Conservation (phyloP, 768 basidiomycete species). For the Cyclocybe aegerita region DNA sequence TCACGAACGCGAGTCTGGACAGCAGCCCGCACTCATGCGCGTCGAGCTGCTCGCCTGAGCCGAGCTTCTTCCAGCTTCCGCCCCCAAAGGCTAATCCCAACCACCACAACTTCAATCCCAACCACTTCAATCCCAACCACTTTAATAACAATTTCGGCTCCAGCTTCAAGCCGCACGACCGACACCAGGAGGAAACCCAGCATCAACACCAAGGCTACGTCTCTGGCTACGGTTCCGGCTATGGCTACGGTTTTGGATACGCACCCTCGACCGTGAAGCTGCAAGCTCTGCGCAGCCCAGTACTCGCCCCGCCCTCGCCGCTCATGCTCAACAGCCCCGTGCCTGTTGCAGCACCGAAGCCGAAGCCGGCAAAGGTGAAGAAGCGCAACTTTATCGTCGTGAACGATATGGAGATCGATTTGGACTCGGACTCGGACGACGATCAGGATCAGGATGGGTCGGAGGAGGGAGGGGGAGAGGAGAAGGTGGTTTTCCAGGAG, state of each 20-base stretch:
- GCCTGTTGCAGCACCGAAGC: neutral
- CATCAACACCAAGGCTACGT: too few relatives aligned
- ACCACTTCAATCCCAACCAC: too few relatives aligned
- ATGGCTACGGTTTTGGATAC: too few relatives aligned
- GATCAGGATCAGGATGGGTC: slow-evolving; percentile 12
- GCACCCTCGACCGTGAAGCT: too few relatives aligned
- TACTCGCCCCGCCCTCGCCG: neutral
- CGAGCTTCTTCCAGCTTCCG: slow-evolving; percentile 28
- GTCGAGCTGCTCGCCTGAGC: slow-evolving; percentile 31
- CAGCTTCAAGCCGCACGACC: too few relatives aligned
- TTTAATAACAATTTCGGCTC: too few relatives aligned
- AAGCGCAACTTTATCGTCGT: slow-evolving; percentile 36
- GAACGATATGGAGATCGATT: slow-evolving; percentile 39
- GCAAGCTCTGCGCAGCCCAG: neutral
- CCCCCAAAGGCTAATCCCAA: slow-evolving; percentile 2
- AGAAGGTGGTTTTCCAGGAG: neutral
- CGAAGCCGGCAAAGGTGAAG: slow-evolving; percentile 9
- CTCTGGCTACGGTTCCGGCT: too few relatives aligned
- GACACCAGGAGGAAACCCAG: too few relatives aligned
- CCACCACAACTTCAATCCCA: too few relatives aligned
- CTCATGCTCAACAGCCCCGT: neutral
- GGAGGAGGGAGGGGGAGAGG: slow-evolving; percentile 6
- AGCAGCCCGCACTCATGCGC: slow-evolving; percentile 35
- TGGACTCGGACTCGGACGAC: slow-evolving; percentile 30
- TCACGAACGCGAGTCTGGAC: slow-evolving; percentile 35